These are phyloP conservation scores for Ailanthus altissimus DNA, from an alignment of 345 rosid species.

Conservation along the genomic window DNA sequence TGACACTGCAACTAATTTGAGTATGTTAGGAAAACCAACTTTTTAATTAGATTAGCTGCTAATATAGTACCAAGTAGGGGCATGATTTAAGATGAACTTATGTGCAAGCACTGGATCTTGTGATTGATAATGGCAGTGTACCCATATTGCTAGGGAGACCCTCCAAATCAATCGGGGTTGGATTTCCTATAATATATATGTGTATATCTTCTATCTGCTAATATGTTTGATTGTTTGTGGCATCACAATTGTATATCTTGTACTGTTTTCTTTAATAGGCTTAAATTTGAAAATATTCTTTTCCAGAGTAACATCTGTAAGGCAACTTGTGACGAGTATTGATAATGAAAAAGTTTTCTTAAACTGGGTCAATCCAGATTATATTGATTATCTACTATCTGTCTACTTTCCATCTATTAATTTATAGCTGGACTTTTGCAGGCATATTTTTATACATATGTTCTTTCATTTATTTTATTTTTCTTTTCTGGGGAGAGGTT, in stretches of 20 bases:
- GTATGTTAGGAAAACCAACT: not conserved
- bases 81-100: not conserved
- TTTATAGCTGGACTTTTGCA: constrained; percentile 4
- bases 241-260: not conserved
- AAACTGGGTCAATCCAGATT: not conserved
- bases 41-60: not conserved
- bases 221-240: not conserved
- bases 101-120: not conserved
- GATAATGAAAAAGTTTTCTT: not conserved
- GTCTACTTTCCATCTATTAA: not conserved
- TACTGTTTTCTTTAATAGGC: not conserved
- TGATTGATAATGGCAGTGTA: not conserved
- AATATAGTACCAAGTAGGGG: not conserved
- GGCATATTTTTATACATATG: not conserved
- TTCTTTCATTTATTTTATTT: not conserved
- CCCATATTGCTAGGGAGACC: not conserved
- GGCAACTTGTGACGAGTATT: not conserved
- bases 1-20: not conserved
- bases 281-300: not conserved
- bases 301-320: not conserved
- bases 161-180: not conserved
- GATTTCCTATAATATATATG: not conserved
- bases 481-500: not conserved
- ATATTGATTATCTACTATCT: not conserved
- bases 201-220: not conserved